phyloP scores from a whole-genome alignment of 495 filamentous ascomycete species.

The Bacidia gigantensis region DNA sequence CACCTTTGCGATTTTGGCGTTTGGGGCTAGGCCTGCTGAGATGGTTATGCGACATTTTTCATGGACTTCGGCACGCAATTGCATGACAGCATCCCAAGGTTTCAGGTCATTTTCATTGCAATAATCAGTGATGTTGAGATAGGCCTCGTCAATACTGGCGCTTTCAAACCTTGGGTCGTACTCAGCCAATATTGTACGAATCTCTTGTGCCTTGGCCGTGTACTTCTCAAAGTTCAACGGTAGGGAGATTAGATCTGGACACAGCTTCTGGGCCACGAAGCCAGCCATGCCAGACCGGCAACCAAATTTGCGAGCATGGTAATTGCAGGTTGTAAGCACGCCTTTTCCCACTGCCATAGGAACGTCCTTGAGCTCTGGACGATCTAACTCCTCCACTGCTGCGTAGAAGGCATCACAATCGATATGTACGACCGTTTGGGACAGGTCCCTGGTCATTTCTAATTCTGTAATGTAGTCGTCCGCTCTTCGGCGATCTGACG shows the following conservation, averaged over 20 bases:
- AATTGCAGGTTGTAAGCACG: constrained; percentile 92
- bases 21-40: constrained; percentile 87
- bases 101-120: constrained; percentile 51
- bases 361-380: constrained; percentile 74
- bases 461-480: constrained; percentile 73
- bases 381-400: constrained; percentile 82
- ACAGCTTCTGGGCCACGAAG: constrained; percentile 90
- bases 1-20: constrained; percentile 89
- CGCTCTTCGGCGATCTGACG: constrained; percentile 54
- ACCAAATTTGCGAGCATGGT: constrained; percentile 78
- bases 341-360: constrained; percentile 91
- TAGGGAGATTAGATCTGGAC: constrained; percentile 72
- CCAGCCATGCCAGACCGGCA: constrained; percentile 89
- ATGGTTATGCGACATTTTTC: constrained; percentile 74
- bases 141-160: constrained; percentile 91
- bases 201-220: constrained; percentile 74
- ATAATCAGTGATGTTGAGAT: constrained; percentile 87
- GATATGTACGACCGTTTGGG: constrained; percentile 74
- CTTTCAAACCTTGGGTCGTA: constrained; percentile 90
- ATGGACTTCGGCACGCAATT: constrained; percentile 64
- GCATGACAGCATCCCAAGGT: constrained; percentile 58
- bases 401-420: constrained; percentile 99
- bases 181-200: constrained; percentile 64
- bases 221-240: constrained; percentile 86
- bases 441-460: constrained; percentile 66